phyloP scores from a whole-genome alignment of 2,329 filamentous ascomycete genomes.

The Epichloe typhina region DNA sequence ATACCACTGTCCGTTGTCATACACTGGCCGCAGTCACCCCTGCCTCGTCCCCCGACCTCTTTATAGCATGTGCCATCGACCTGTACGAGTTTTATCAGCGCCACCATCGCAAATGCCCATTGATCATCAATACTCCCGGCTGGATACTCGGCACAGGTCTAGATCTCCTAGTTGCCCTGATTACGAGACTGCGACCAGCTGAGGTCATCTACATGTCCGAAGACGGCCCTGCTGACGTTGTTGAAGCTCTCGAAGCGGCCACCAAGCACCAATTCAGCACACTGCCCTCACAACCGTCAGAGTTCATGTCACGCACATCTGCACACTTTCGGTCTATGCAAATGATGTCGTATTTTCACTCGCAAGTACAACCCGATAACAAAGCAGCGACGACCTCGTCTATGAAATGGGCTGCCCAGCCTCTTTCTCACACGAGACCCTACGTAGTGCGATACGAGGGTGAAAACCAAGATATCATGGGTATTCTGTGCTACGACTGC shows the following conservation, averaged over 20 bases:
- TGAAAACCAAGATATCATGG: constrained; percentile 39
- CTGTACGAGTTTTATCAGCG: constrained; percentile 46
- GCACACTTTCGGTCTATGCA: constrained; percentile 61
- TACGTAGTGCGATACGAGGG: constrained; percentile 49
- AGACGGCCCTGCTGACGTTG: constrained; percentile 43
- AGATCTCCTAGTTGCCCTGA: constrained; percentile 46
- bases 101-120: constrained; percentile 31
- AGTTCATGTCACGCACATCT: constrained; percentile 44
- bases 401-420: constrained; percentile 35
- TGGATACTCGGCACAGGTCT: constrained; percentile 62
- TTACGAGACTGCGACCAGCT: constrained; percentile 38
- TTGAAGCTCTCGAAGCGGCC: constrained; percentile 36
- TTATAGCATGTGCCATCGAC: constrained; percentile 49
- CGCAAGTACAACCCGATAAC: neutral
- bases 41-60: constrained; percentile 51
- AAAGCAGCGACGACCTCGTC: neutral
- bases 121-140: constrained; percentile 63
- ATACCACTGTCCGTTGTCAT: constrained; percentile 44
- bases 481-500: constrained; percentile 55
- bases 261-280: constrained; percentile 31
- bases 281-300: constrained; percentile 47
- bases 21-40: constrained; percentile 52
- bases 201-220: constrained; percentile 58
- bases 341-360: constrained; percentile 68
- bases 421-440: constrained; percentile 44